These are phyloP conservation scores for Rosa multiflora DNA, from an alignment of 306 rosid species.

Conservation along the genomic window DNA sequence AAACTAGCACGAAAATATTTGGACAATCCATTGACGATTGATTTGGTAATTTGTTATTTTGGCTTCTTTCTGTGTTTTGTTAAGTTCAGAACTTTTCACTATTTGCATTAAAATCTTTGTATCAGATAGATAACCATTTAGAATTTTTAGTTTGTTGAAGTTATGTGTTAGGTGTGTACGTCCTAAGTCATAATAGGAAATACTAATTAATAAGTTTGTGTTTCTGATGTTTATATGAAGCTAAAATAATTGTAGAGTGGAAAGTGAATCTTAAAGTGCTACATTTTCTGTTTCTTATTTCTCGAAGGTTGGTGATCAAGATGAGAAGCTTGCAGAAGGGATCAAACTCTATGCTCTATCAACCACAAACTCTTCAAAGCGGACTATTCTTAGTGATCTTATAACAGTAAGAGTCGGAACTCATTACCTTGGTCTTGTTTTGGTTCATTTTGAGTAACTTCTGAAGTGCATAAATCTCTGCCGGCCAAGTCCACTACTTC, in stretches of 20 bases:
- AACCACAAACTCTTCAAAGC: constrained; percentile 79
- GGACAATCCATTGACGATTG: constrained; percentile 88
- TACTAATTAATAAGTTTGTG: neutral
- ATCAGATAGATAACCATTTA: neutral
- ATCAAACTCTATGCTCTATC: constrained; percentile 89
- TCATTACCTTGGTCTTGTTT: constrained; percentile 16
- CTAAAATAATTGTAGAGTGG: neutral
- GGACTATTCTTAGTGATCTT: constrained; percentile 95
- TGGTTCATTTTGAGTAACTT: constrained; percentile 7
- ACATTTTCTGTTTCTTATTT: constrained; percentile 15
- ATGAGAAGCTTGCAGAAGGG: constrained; percentile 98
- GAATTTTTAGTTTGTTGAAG: neutral
- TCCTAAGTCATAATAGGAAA: neutral
- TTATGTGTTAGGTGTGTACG: neutral
- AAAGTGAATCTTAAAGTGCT: constrained; percentile 11
- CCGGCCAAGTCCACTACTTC: neutral
- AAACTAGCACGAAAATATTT: constrained; percentile 80
- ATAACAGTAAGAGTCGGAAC: constrained; percentile 61
- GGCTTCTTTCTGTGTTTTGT: neutral
- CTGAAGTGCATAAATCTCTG: neutral
- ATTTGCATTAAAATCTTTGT: neutral
- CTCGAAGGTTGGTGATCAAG: constrained; percentile 85
- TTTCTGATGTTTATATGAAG: neutral
- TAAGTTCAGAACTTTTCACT: neutral
- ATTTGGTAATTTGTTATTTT: constrained; percentile 63